Evolutionary conservation across 257 asterid species (phyloP).

Genomic region (Leonotis leonurus): DNA sequence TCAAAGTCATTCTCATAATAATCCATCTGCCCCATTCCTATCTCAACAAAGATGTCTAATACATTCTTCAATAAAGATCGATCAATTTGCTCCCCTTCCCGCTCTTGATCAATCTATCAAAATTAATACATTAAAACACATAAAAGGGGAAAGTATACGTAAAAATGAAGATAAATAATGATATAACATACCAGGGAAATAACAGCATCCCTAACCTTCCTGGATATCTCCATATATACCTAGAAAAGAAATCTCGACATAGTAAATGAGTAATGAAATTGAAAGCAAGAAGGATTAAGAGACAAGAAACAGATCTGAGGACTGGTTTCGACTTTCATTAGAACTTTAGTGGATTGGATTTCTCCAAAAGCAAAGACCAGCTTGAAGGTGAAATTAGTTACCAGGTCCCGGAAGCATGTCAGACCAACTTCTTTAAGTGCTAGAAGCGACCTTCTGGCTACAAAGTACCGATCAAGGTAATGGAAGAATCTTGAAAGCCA

Average conservation of each 20-base stretch:
- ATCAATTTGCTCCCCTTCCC: conserved; percentile 97
- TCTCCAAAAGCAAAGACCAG: background rate
- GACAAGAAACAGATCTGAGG: background rate
- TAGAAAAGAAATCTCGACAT: conserved; percentile 22
- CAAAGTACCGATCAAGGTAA: conserved; percentile 94
- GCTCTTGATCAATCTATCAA: conserved; percentile 85
- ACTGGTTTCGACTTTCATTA: background rate
- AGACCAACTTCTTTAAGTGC: conserved; percentile 88
- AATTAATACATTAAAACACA: background rate
- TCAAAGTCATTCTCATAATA: conserved; percentile 82
- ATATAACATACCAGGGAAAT: conserved; percentile 66
- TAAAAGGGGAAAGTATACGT: background rate
- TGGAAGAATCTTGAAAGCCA: conserved; percentile 93
- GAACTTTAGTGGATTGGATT: background rate
- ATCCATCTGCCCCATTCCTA: conserved; percentile 94
- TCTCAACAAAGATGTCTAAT: conserved; percentile 90
- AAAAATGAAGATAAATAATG: background rate
- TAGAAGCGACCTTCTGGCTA: conserved; percentile 95
- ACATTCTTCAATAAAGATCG: conserved; percentile 88
- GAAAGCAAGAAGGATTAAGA: conserved; percentile 1
- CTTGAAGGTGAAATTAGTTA: conserved; percentile 22
- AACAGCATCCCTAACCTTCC: conserved; percentile 88
- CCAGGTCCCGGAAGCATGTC: conserved; percentile 90
- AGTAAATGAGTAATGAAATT: background rate
- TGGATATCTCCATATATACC: conserved; percentile 81